Base-by-base conservation (phyloP, 2,329 filamentous ascomycete species). In the Diplodia scrobiculata region DNA sequence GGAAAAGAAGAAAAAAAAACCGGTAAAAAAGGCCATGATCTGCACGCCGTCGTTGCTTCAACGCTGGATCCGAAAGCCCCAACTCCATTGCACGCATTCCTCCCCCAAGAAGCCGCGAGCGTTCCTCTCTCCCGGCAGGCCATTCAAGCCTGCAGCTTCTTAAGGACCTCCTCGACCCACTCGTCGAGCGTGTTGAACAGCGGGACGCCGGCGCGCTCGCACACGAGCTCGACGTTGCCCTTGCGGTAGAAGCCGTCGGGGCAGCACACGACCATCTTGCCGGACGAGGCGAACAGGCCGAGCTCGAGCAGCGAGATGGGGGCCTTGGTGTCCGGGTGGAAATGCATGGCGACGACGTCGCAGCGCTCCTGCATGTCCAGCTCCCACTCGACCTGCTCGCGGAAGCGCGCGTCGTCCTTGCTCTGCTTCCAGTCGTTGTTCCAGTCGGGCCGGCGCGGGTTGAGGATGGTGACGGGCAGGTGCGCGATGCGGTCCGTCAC, bases 161-260 rank as follows among this genome's bases (percentile, higher is more conserved):
- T 19, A 13, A 17, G 38, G 27, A 84, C 71, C 4, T 69, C 63
- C 21, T 73, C 71, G n/a, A 70, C 70, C 60, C 87, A 70, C 6
- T 79, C 78, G 4, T 76, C 76, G 27, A 82, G 75, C 2, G 71
- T 79, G 17, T 79, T 76, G 34, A 84, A 74, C 65, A 84, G 72
- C 45, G 79, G 75, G 5, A 87, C 73, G 0, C 74, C 78, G 67
- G 82, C 83, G 63, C 78, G 78, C 67, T 77, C 72, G 68, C 86
- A 88, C 10, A 87, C 80, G 14, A 86, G 76, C 70, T 85, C 78
- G 36, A 90, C 84, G 68, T 89, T 88, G 0, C 85, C 87, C n/a
- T 79, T 79, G 73, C 87, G 87, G 75, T 75, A 80, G 70, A 85
- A 89, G 0, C 79, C 79, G 27, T 78, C 73, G 1, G 80, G 78